Base-by-base conservation (phyloP, 2,329 filamentous ascomycete genomes). In the Catunica adiposa region DNA sequence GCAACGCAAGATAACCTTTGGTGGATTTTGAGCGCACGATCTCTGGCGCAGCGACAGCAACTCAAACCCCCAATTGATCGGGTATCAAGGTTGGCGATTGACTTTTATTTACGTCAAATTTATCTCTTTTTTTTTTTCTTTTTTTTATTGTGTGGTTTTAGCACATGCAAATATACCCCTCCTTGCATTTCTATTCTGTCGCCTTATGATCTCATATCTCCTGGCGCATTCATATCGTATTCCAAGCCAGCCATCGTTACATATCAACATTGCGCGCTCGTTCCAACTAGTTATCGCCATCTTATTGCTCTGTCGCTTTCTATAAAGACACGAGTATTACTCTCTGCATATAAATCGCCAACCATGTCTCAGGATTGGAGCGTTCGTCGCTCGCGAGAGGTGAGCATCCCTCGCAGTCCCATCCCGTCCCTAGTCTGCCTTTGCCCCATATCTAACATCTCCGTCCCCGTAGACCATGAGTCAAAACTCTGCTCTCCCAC, bases 301-400 rank as follows among this genome's bases (percentile, higher is more conserved):
- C 8, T 8, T 25, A 48, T 25, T 48, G 15, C 20, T 42, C 31
- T 11, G 31, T 34, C 50, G 25, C 44, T 29, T 20, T 47, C 22
- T 20, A 46, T 37, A 6, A 46, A 25, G 29, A 34, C 29, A 34
- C 29, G 11, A 34, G 11, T 34, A 34, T 11, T 11, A 34, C n/a
- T 34, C 29, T 34, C 29, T 11, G 29, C 29, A 34, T 34, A 34
- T 23, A 37, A 46, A 7, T 25, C 47, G 37, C 48, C 53, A 53
- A 54, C 14, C 65, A 94, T 94, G 88, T 87, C 87, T 71, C 86
- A 92, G 72, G 87, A 94, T 66, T 96, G 90, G 78, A 95, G 89
- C 66, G 87, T 94, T 67, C 88, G 88, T 70, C 84, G 89, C 65
- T 85, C 86, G 62, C 81, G 90, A 76, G 89, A 96, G 78, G 89